A percentile compares a stretch with the other conserved stretches of the same genome.
phyloP scores from a whole-genome alignment of 164 flowering plant species.

The Tetracentron sinense region DNA sequence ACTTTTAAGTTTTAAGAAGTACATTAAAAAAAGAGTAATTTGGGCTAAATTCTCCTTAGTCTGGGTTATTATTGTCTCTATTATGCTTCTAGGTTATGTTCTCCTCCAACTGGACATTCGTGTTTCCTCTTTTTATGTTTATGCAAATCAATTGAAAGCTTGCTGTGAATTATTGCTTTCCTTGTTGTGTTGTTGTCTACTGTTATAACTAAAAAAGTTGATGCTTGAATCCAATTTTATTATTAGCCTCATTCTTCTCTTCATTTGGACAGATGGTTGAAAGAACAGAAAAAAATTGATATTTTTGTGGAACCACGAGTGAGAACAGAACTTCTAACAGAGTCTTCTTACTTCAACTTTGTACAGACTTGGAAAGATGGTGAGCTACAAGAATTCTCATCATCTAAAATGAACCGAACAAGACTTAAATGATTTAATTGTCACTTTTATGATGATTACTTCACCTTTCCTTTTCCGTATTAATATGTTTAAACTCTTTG shows the following conservation, averaged over 20 bases:
- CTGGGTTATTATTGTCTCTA: background rate
- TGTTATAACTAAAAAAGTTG: constrained; percentile 4
- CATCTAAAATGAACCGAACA: background rate
- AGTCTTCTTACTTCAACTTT: constrained; percentile 67
- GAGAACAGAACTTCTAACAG: constrained; percentile 66
- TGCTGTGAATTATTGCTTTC: background rate
- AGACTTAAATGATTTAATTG: background rate
- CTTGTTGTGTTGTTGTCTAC: background rate
- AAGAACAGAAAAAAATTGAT: constrained; percentile 54
- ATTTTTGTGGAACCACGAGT: constrained; percentile 91
- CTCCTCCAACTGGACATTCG: background rate
- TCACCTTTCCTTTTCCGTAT: background rate
- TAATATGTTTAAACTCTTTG: background rate
- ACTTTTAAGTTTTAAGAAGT: too few species aligned
- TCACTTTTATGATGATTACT: background rate
- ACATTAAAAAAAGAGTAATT: too few species aligned
- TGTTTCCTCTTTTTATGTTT: background rate
- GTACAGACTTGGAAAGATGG: constrained; percentile 90
- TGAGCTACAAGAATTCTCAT: constrained; percentile 26
- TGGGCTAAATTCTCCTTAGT: too few species aligned
- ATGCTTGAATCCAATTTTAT: constrained; percentile 7
- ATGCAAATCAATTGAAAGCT: background rate
- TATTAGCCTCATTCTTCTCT: constrained; percentile 5
- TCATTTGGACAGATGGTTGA: constrained; percentile 68
- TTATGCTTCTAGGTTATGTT: background rate